Evolutionary conservation across 805 yeast genomes (phyloP), one percentile per base, ranked within the genome.

Genomic region (Teunomyces panamensis): DNA sequence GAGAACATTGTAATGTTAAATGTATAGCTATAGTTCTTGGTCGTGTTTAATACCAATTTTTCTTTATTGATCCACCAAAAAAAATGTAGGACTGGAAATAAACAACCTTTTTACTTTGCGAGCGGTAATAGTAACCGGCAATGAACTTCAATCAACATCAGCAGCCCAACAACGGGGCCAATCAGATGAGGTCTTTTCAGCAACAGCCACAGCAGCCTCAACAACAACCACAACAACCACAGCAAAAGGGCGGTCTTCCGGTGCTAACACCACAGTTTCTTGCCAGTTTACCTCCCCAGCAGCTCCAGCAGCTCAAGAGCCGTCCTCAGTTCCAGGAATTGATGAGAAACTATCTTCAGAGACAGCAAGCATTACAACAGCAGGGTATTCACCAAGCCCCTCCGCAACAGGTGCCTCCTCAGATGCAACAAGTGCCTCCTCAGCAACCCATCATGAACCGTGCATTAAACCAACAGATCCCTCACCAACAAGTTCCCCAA

Each of bases 271-370:
- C 62, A 2, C 61, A 62, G 44, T 47, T 56, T 36, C 48, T 53
- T 9, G 55, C 49, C 16, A 68, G 69, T 44, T 55, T 71, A 34
- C 58, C 71, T 17, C 74, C 77, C 17, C 74, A 71, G 54, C 77
- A 69, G 47, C 62, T 70, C 37, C 75, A 71, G 52, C 75, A 69
- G 48, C 57, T 71, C 48, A 67, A 67, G 49, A 68, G 59, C 52
- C 77, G 71, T 54, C 74, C 75, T 3, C 77, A 71, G 51, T 67
- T 69, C 46, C 77, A 68, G 54, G 68, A 67, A 29, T 68, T 69
- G 50, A 60, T 75, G 63, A 57, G 69, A 43, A 64, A 61, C 51
- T 71, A 71, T 59, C 60, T 68, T 52, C 76, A 68, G 52, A 57
- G 69, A 41, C 77, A 65, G 49, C 80, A 68, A 54, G 62, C 57